Percentiles rank a stretch among this genome's conserved stretches.
phyloP scores from a whole-genome alignment of 208 protist genomes.

The Wallacemonas sp. region DNA sequence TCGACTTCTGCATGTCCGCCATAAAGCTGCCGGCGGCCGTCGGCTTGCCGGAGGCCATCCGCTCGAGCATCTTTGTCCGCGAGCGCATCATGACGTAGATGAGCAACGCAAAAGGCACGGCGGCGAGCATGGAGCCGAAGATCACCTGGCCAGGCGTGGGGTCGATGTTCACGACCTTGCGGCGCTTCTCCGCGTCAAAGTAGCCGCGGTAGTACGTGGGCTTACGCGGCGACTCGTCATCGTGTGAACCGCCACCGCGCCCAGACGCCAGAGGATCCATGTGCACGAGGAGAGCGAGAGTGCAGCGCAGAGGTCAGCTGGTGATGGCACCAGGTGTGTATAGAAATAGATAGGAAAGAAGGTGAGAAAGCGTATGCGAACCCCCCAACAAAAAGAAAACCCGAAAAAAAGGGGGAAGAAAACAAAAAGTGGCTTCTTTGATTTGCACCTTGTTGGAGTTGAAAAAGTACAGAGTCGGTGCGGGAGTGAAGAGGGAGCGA shows the following conservation, averaged over 20 bases:
- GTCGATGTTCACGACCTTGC: conserved; percentile 71
- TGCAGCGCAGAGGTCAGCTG: not conserved
- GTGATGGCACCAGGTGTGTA: not conserved
- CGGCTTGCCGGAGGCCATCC: conserved; percentile 24
- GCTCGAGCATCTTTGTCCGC: conserved; percentile 27
- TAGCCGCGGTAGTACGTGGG: conserved; percentile 81
- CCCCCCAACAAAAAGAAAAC: conserved; percentile 9
- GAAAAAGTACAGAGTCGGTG: not conserved
- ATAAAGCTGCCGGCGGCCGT: conserved; percentile 40
- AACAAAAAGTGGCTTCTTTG: not conserved
- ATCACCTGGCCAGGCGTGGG: conserved; percentile 58
- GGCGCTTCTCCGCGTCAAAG: conserved; percentile 81
- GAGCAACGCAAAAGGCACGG: conserved; percentile 66
- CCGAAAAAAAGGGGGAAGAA: not conserved
- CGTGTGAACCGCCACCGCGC: not conserved
- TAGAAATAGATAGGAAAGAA: not conserved
- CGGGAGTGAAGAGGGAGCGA: not conserved
- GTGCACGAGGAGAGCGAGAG: not conserved
- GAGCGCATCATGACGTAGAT: conserved; percentile 57
- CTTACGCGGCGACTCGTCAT: conserved; percentile 18
- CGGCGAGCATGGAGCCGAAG: conserved; percentile 49
- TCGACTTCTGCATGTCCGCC: conserved; percentile 46
- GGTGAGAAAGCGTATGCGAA: not conserved
- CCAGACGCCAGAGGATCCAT: conserved; percentile 24
- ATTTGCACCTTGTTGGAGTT: not conserved